A percentile compares a stretch with the other conserved stretches of the same genome.
Conservation (phyloP, 768 basidiomycete genomes). For the Cystofilobasidium macerans region DNA sequence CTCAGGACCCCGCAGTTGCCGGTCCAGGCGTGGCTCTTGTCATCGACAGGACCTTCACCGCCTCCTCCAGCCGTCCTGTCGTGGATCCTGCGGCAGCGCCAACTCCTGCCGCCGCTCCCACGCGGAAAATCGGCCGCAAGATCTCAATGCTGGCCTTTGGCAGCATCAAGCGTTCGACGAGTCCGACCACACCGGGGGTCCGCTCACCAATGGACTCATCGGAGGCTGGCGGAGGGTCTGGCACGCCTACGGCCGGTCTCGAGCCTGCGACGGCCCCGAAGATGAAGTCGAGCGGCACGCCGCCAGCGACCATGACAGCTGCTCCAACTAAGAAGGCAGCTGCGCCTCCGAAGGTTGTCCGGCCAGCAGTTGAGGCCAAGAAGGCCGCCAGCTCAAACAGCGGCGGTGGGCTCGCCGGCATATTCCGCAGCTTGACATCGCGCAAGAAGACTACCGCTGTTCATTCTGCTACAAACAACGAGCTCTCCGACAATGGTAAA, state of each 20-base stretch:
- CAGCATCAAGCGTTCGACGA: background rate
- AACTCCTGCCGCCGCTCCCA: background rate
- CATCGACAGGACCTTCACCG: background rate
- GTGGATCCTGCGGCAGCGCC: background rate
- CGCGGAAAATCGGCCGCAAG: background rate
- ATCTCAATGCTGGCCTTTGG: background rate
- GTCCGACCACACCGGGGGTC: background rate
- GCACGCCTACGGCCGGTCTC: background rate
- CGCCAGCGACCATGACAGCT: background rate
- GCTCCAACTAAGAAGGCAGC: too few species aligned
- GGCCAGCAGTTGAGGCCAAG: too few species aligned
- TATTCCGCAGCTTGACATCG: background rate
- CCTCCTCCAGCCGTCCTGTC: background rate
- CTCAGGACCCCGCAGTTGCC: too few species aligned
- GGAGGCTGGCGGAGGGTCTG: background rate
- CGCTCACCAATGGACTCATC: background rate
- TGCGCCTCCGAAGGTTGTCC: too few species aligned
- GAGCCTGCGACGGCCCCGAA: too few species aligned
- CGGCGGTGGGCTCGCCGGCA: background rate
- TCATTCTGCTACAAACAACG: too few species aligned
- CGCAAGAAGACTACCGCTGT: background rate
- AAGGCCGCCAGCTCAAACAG: background rate
- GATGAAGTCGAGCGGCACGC: too few species aligned
- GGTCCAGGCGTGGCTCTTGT: background rate
- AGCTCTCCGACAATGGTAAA: background rate